phyloP scores from a whole-genome alignment of 1,284 basidiomycete species.

The Sphagnurus paluster region DNA sequence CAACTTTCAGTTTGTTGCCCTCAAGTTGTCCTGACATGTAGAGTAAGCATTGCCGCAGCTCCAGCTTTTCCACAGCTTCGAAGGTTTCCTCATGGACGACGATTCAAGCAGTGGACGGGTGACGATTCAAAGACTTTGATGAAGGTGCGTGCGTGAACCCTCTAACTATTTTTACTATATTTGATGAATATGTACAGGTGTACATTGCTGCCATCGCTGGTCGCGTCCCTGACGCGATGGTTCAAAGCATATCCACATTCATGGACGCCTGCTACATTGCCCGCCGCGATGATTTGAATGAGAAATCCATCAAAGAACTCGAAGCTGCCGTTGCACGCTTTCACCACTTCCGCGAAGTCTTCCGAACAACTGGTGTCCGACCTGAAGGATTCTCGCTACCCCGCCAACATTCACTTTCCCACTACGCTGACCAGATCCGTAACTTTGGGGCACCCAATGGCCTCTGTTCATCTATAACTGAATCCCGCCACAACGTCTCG shows the following conservation, averaged over 20 bases:
- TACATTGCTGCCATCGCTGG: constrained; percentile 26
- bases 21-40: too few species aligned
- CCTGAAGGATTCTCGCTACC: constrained; percentile 29
- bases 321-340: constrained; percentile 24
- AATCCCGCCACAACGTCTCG: constrained; percentile 25
- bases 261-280: constrained; percentile 34
- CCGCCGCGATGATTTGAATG: constrained; percentile 20
- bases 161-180: neutral
- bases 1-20: too few species aligned
- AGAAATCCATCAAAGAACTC: constrained; percentile 22
- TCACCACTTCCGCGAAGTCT: constrained; percentile 28
- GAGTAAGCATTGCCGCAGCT: constrained; percentile 2
- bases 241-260: constrained; percentile 23
- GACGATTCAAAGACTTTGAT: constrained; percentile 26
- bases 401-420: constrained; percentile 29
- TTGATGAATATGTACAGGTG: constrained; percentile 18
- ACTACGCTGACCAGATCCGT: constrained; percentile 13
- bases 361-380: constrained; percentile 25
- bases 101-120: constrained; percentile 30
- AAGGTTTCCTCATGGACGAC: constrained; percentile 28
- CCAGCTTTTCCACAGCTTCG: constrained; percentile 18
- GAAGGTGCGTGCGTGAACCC: constrained; percentile 15
- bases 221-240: constrained; percentile 21
- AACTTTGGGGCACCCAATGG: constrained; percentile 23
- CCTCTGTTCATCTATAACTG: constrained; percentile 12